A percentile compares a stretch with the other conserved stretches of the same genome.
Conservation (phyloP, 441 rosid genomes). For the Erodium trifolium region DNA sequence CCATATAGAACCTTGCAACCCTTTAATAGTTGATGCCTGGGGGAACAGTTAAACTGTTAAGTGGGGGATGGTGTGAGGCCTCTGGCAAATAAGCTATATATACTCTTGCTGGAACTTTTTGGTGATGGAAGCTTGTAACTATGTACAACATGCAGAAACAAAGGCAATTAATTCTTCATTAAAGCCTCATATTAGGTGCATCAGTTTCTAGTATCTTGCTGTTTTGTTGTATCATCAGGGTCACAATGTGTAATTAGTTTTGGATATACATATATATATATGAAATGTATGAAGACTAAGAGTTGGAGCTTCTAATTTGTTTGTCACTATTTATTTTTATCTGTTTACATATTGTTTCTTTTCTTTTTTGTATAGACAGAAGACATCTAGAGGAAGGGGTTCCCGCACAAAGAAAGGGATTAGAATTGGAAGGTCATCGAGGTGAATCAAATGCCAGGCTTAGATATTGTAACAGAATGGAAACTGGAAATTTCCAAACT, state of each 20-base stretch:
- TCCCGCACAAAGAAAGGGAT: background rate
- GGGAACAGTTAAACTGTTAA: background rate
- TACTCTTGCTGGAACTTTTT: background rate
- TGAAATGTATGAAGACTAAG: background rate
- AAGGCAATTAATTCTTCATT: background rate
- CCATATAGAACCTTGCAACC: background rate
- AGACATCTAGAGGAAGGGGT: background rate
- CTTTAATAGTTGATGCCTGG: background rate
- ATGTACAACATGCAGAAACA: background rate
- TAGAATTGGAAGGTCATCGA: background rate
- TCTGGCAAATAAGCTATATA: background rate
- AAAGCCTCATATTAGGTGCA: background rate
- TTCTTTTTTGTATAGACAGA: background rate
- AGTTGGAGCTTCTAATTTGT: background rate
- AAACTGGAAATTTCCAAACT: too few relatives aligned
- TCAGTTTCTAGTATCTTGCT: background rate
- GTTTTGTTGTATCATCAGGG: background rate
- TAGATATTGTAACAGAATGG: background rate
- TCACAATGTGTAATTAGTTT: background rate
- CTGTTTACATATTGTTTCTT: background rate
- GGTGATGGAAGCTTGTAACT: background rate
- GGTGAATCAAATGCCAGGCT: background rate
- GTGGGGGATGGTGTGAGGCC: background rate
- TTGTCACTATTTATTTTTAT: background rate
- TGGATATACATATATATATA: background rate